These are phyloP conservation scores for Penicillium flavigenum DNA, from an alignment of 495 filamentous ascomycete genomes.

Conservation along the genomic window DNA sequence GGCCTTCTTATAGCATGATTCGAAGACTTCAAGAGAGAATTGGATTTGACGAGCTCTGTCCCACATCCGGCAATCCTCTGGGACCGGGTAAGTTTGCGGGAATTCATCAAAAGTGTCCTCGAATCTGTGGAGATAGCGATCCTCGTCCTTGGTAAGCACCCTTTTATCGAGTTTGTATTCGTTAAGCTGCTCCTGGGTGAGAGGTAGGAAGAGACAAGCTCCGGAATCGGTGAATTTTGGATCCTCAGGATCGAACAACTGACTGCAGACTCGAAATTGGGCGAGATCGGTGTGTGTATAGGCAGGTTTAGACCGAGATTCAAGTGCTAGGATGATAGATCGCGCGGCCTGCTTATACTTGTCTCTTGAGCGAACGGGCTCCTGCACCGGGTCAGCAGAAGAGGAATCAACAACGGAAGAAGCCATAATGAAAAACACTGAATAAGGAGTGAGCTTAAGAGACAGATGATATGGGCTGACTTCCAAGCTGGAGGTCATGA, in stretches of 20 bases:
- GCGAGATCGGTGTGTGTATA: background rate
- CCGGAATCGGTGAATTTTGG: background rate
- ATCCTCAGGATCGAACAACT: background rate
- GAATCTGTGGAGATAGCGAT: background rate
- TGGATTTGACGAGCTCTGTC: background rate
- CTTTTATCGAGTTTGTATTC: background rate
- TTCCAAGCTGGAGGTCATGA: too few species aligned
- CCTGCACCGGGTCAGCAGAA: too few species aligned
- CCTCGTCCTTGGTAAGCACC: background rate
- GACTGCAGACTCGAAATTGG: background rate
- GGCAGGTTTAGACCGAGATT: background rate
- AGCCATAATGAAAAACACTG: too few species aligned
- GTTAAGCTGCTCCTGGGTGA: background rate
- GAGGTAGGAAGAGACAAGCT: background rate
- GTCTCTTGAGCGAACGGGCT: too few species aligned
- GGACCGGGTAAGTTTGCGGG: background rate
- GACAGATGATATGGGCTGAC: too few species aligned
- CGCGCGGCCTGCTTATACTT: too few species aligned
- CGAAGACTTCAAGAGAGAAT: background rate
- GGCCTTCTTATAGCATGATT: background rate
- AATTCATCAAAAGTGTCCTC: background rate
- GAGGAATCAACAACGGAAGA: too few species aligned
- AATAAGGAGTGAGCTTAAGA: too few species aligned
- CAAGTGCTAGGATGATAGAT: too few species aligned
- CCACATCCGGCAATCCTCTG: background rate